Percentiles rank a stretch among this genome's conserved stretches.
These are phyloP conservation scores for Leptodermis oblonga DNA, from an alignment of 257 asterid species.

Conservation along the genomic window DNA sequence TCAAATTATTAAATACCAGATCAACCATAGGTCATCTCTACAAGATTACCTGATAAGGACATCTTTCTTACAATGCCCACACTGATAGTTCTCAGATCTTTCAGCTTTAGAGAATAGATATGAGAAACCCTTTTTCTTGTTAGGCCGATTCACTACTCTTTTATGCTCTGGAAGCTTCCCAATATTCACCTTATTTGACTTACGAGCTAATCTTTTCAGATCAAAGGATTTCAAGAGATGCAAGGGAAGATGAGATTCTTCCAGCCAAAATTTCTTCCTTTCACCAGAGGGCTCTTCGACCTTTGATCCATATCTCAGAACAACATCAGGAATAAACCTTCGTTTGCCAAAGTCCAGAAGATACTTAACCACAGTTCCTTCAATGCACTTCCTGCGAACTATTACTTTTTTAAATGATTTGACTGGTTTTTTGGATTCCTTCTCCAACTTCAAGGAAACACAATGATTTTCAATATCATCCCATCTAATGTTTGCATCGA, in stretches of 20 bases:
- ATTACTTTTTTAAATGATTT: constrained; percentile 74
- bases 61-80: constrained; percentile 77
- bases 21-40: constrained; percentile 12
- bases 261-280: constrained; percentile 88
- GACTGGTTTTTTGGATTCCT: constrained; percentile 52
- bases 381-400: constrained; percentile 70
- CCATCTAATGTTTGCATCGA: constrained; percentile 84
- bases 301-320: constrained; percentile 58
- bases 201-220: constrained; percentile 79
- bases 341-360: constrained; percentile 96
- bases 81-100: constrained; percentile 47
- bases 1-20: constrained; percentile 6
- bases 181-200: constrained; percentile 43
- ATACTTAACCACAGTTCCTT: constrained; percentile 56
- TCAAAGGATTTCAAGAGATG: constrained; percentile 78
- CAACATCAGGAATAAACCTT: constrained; percentile 84
- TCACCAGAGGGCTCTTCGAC: constrained; percentile 59
- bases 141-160: constrained; percentile 28
- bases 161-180: constrained; percentile 40
- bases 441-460: constrained; percentile 43
- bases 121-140: constrained; percentile 58
- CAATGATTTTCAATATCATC: constrained; percentile 61
- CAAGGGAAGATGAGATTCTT: constrained; percentile 78
- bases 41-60: constrained; percentile 61
- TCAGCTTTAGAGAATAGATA: constrained; percentile 82